These are phyloP conservation scores for Quercus glauca DNA, from an alignment of 306 rosid genomes.

Conservation along the genomic window DNA sequence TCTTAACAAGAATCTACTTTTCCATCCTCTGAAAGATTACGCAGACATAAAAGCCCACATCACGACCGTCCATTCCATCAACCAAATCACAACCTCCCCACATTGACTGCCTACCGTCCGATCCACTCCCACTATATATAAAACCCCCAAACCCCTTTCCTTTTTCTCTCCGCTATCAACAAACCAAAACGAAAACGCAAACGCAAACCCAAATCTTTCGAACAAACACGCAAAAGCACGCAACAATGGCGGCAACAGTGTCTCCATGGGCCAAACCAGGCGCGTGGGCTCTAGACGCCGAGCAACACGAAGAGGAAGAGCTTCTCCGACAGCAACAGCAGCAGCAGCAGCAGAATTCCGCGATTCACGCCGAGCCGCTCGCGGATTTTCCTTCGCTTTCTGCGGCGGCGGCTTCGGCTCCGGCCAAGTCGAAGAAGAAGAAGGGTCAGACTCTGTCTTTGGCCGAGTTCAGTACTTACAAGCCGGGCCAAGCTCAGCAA, in stretches of 20 bases:
- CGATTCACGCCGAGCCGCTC: slow-evolving; percentile 19
- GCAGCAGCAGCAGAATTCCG: background rate
- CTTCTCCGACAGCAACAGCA: slow-evolving; percentile 46
- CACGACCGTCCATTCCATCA: background rate
- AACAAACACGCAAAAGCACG: background rate
- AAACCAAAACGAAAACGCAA: slow-evolving; percentile 27
- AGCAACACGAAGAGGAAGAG: slow-evolving; percentile 67
- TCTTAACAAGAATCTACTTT: no score
- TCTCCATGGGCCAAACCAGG: slow-evolving; percentile 93
- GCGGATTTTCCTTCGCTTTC: slow-evolving; percentile 87
- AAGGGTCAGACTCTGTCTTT: slow-evolving; percentile 57
- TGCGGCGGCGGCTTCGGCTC: slow-evolving; percentile 49
- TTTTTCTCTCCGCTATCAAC: background rate
- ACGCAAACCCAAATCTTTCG: background rate
- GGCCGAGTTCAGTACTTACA: slow-evolving; percentile 57
- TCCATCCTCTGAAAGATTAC: no score
- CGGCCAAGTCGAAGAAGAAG: slow-evolving; percentile 79
- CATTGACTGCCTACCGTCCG: slow-evolving; percentile 14
- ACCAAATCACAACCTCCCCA: no score
- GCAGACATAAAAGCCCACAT: background rate
- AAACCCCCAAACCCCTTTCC: background rate
- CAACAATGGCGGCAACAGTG: slow-evolving; percentile 81
- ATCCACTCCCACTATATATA: slow-evolving; percentile 5
- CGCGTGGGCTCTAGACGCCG: slow-evolving; percentile 93
- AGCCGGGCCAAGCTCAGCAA: slow-evolving; percentile 40